A percentile compares a stretch with the other conserved stretches of the same genome.
These are phyloP conservation scores for Brachypodium distachyon DNA, from an alignment of 202 grass and related monocot genomes.

Conservation along the genomic window DNA sequence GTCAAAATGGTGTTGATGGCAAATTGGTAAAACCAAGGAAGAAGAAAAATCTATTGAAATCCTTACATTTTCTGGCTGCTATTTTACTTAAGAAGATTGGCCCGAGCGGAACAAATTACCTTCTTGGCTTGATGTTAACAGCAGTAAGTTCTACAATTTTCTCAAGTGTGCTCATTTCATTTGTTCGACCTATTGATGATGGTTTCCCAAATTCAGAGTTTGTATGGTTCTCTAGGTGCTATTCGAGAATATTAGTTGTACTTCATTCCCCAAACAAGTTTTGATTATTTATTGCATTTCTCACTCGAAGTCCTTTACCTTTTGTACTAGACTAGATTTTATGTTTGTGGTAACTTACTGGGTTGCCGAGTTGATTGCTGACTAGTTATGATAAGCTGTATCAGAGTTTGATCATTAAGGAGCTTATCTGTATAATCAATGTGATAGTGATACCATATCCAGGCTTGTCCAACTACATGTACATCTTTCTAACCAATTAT, in stretches of 20 bases:
- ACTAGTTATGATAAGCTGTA: neutral
- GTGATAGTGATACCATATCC: neutral
- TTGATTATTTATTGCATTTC: neutral
- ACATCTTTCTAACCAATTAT: neutral
- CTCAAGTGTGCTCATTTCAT: neutral
- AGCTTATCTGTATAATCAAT: constrained; percentile 4
- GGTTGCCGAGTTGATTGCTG: neutral
- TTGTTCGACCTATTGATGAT: neutral
- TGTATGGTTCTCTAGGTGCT: neutral
- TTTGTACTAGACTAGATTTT: neutral
- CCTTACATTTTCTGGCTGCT: constrained; percentile 75
- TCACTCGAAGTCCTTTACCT: neutral
- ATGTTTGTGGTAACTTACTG: neutral
- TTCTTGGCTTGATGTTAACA: constrained; percentile 60
- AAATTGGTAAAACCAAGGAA: constrained; percentile 38
- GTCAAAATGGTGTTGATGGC: constrained; percentile 44
- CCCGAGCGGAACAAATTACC: constrained; percentile 54
- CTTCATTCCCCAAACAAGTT: neutral
- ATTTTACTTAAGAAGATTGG: constrained; percentile 84
- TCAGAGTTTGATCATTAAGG: neutral
- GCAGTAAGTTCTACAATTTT: constrained; percentile 31
- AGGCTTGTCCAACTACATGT: neutral
- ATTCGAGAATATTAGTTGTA: neutral
- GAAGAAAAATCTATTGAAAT: constrained; percentile 58
- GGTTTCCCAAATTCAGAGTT: neutral